A percentile compares a stretch with the other conserved stretches of the same genome.
Evolutionary conservation across 768 basidiomycete species (phyloP).

Genomic region (Mycena chlorophos): DNA sequence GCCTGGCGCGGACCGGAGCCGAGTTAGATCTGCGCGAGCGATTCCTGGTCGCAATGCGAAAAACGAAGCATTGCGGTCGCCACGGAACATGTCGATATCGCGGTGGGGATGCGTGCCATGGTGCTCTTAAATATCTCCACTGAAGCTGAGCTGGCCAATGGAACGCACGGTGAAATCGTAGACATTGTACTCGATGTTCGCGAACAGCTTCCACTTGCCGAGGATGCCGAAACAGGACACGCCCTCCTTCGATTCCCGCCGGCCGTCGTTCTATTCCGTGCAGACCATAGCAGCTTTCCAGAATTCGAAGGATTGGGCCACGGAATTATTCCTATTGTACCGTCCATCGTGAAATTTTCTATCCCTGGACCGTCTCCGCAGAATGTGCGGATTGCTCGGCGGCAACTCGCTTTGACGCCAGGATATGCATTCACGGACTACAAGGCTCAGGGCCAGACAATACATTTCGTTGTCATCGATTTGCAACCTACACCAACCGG

Average conservation of each 20-base stretch:
- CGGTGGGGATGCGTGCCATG: background rate
- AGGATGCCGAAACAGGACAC: background rate
- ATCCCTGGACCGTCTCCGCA: background rate
- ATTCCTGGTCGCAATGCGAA: too few species aligned
- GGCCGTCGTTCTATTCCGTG: background rate
- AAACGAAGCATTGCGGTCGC: too few species aligned
- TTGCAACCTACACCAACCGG: background rate
- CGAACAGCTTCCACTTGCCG: background rate
- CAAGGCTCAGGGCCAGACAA: background rate
- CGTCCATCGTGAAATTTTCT: background rate
- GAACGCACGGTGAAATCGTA: background rate
- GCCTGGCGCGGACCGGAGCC: too few species aligned
- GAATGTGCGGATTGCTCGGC: background rate
- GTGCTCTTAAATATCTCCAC: background rate
- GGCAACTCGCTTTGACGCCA: too few species aligned
- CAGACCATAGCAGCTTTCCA: background rate
- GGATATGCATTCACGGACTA: background rate
- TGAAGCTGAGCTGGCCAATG: background rate
- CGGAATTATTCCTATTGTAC: background rate
- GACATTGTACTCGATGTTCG: background rate
- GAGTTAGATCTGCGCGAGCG: too few species aligned
- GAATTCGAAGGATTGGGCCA: background rate
- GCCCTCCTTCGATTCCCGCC: background rate
- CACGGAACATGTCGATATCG: background rate
- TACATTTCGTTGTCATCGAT: background rate